Base-by-base conservation (phyloP, 2,329 filamentous ascomycete species). In the Neobulgaria alba region DNA sequence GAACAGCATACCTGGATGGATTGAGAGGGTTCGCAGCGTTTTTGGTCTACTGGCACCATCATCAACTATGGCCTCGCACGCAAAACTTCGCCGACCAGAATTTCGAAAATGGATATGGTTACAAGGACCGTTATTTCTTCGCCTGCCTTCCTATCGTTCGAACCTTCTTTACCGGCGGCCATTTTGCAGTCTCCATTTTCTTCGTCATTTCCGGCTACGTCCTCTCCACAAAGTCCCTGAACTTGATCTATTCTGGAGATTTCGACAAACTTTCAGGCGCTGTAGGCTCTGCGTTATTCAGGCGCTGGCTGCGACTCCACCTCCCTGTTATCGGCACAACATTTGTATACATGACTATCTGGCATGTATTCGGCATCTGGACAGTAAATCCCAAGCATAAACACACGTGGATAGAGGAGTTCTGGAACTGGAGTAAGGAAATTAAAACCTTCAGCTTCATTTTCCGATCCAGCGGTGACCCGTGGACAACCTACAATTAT, bases 391-490 rank as follows among this genome's bases (percentile, higher is more conserved):
- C 45, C 3, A 39, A 42, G 9, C 45, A 48, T 29, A 29, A 56
- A 33, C 16, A 30, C 5, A 56, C 42, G 2, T 56, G 43, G 33
- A 38, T 45, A 10, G 49, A 49, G 3, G 54, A 56, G 38, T 12
- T 57, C 8, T 54, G 50, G 50, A 48, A 51, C 10, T 60, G 55
- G 53, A 59, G 59, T 33, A 18, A 29, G 45, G 75, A 83, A 55
- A 65, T 75, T 55, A 84, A 83, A 56, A 82, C 82, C 57, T 83
- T 79, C 62, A 83, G 72, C 59, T 84, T 79, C 55, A 57, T 82
- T 29, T 84, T 76, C 61, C 71, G 73, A 31, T 37, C 34, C 10
- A 66, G 66, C 5, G 74, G 75, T 5, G 72, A 71, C 1, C 69
- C 73, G 9, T 79, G 74, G 65, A 67, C 78, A 41, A 60, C 61